Conservation (phyloP, 2,329 filamentous ascomycete genomes). For the Fusarium sp. region DNA sequence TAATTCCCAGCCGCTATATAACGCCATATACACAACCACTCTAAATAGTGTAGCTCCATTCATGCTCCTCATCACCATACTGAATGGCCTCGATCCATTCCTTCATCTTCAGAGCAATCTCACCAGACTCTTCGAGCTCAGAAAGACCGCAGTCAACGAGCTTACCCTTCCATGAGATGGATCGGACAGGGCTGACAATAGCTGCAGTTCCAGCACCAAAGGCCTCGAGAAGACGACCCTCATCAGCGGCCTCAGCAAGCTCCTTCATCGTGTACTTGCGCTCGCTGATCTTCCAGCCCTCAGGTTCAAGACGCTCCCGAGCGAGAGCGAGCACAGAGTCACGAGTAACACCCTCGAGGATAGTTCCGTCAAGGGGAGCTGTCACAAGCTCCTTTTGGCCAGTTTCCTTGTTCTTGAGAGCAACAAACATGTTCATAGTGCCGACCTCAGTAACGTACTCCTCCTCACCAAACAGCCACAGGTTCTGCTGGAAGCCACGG, state of each 20-base stretch:
- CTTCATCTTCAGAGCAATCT: constrained; percentile 89
- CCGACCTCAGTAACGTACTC: constrained; percentile 97
- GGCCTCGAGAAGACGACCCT: constrained; percentile 90
- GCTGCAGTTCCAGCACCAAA: constrained; percentile 96
- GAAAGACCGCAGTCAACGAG: constrained; percentile 85
- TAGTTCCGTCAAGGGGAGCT: constrained; percentile 96
- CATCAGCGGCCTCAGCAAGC: constrained; percentile 80
- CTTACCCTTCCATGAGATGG: constrained; percentile 88
- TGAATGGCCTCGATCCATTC: constrained; percentile 96
- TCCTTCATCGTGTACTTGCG: constrained; percentile 93
- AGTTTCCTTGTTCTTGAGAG: constrained; percentile 84
- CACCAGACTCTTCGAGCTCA: constrained; percentile 86
- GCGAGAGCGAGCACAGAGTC: constrained; percentile 92
- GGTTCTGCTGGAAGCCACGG: constrained; percentile 95
- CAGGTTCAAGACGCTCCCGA: constrained; percentile 80
- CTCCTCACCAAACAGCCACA: constrained; percentile 97
- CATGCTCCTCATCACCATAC: constrained; percentile 92
- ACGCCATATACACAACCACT: constrained; percentile 27
- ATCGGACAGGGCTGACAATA: constrained; percentile 89
- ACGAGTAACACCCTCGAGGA: constrained; percentile 92
- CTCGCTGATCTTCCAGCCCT: constrained; percentile 91
- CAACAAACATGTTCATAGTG: constrained; percentile 98
- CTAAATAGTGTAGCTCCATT: constrained; percentile 78
- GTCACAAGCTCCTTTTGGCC: constrained; percentile 93
- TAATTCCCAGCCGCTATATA: constrained; percentile 34